Percentiles rank a stretch among this genome's conserved stretches.
These are phyloP conservation scores for Stachybotrys elegans DNA, from an alignment of 2,329 filamentous ascomycete species.

Conservation along the genomic window DNA sequence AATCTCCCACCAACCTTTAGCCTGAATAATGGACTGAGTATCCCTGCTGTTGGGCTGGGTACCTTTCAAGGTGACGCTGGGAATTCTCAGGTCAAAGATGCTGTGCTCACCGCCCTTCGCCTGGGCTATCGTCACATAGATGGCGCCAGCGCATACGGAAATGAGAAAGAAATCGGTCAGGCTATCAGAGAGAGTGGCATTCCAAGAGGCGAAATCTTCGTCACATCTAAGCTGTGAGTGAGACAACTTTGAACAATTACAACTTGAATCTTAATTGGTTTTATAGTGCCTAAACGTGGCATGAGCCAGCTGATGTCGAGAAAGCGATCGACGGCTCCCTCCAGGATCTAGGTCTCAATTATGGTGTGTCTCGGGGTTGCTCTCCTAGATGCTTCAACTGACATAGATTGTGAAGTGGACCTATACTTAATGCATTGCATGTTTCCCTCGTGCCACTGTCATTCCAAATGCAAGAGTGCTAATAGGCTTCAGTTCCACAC, in stretches of 20 bases:
- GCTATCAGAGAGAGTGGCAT: neutral
- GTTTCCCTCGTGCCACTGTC: neutral
- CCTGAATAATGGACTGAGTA: neutral
- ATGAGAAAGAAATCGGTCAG: constrained; percentile 1
- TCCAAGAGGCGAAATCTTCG: neutral
- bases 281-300: neutral
- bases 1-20: neutral
- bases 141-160: neutral
- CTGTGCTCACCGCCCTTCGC: neutral
- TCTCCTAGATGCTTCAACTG: neutral
- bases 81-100: neutral
- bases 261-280: neutral
- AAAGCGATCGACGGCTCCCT: neutral
- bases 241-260: neutral
- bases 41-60: neutral
- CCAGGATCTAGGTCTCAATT: neutral
- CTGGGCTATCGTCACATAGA: neutral
- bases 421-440: constrained; percentile 1
- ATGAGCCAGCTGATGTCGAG: neutral
- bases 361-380: neutral
- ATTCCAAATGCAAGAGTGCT: neutral
- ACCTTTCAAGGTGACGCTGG: neutral
- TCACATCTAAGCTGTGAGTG: neutral
- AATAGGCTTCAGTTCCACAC: neutral
- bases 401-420: neutral